phyloP scores from a whole-genome alignment of 768 basidiomycete genomes.

The Podaxis sp. region DNA sequence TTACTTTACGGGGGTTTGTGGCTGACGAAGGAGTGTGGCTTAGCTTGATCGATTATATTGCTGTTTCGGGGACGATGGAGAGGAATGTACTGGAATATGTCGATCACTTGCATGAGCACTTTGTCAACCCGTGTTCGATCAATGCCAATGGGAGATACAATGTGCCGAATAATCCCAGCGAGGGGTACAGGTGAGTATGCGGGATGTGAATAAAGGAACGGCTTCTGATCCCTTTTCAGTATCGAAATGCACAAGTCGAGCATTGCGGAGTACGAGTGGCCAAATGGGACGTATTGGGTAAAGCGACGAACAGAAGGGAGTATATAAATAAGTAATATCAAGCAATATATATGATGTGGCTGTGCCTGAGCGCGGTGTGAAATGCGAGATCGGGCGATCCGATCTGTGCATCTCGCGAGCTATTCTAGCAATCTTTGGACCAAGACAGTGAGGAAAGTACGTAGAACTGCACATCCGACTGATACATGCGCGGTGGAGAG shows the following conservation, averaged over 20 bases:
- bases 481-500: background rate
- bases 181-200: conserved; percentile 69
- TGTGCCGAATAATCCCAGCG: conserved; percentile 69
- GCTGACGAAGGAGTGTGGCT: background rate
- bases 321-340: conserved; percentile 9
- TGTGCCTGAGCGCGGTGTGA: conserved; percentile 9
- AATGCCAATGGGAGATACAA: conserved; percentile 85
- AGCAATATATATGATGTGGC: conserved; percentile 10
- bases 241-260: conserved; percentile 87
- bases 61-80: conserved; percentile 88
- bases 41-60: conserved; percentile 91
- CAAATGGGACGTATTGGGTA: conserved; percentile 81
- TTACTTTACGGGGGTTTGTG: background rate
- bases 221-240: conserved; percentile 33
- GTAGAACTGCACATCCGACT: background rate
- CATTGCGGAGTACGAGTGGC: conserved; percentile 84
- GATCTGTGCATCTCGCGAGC: background rate
- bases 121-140: conserved; percentile 85
- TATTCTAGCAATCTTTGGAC: background rate
- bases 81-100: conserved; percentile 91
- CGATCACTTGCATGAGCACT: conserved; percentile 94
- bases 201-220: background rate
- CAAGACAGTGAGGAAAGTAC: too few relatives aligned
- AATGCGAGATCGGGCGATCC: conserved; percentile 8
- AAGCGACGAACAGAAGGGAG: conserved; percentile 19